Base-by-base conservation (phyloP, 2,329 filamentous ascomycete species). In the Aspergillus sojae region DNA sequence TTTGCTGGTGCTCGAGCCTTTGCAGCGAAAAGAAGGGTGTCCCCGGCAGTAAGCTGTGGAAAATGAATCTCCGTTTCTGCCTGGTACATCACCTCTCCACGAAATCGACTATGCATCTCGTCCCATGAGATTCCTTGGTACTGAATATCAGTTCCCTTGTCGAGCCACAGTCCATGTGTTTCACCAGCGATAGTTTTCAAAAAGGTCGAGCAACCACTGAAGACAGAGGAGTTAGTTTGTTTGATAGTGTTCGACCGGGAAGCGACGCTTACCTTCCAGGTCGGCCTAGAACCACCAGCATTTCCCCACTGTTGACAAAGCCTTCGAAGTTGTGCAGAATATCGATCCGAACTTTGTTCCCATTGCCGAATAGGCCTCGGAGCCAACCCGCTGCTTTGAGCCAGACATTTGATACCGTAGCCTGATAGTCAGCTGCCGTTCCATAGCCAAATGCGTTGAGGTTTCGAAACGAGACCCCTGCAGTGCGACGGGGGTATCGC, bases 11-110 rank as follows among this genome's bases (percentile, higher is more conserved):
- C 81, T 12, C 83, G 78, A 4, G 91, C 90, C 36, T 85, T 83
- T 10, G 91, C 90, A 19, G 91, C 91, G 67, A 94, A 94, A 55
- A 87, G 88, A 50, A 94, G 84, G 1, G 91, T 94, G 70, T 94
- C 89, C 58, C 90, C 90, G 26, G 93, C 91, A 0, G 86, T 90
- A 70, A 94, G 79, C 79, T 89, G 86, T 14, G 91, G 90, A 72
- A 94, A 94, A 78, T 94, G 91, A 5, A 91, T 89, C 73, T 95
- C 92, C 32, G 91, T 89, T 77, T 94, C 92, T 58, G 91, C 91
- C 1, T 91, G 93, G 79, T 94, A 95, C 75, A 94, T 93, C 66
- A 91, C 90, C 77, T 95, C 92, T 67, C 92, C 92, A n/a, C 91
- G 89, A 78, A 94, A 93, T 2, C 81, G 82, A 14, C 86, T 86